phyloP scores from a whole-genome alignment of 2,329 filamentous ascomycete genomes.

The Sporothrix pseudoabietina region DNA sequence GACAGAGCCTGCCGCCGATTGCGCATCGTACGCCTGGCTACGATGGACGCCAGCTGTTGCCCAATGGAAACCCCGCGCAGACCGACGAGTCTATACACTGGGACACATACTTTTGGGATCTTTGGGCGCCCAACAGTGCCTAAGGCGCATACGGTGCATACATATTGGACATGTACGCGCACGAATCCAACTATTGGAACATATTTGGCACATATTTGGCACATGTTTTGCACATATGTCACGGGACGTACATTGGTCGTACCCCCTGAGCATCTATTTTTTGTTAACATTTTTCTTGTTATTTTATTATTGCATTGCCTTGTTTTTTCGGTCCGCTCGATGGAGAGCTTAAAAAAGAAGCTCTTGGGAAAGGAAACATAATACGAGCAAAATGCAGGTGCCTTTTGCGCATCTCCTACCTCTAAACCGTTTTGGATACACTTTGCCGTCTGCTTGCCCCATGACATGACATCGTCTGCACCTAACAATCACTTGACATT shows the following conservation, averaged over 20 bases:
- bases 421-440: neutral
- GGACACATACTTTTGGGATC: conserved; percentile 29
- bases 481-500: neutral
- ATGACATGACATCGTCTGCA: neutral
- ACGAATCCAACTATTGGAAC: neutral
- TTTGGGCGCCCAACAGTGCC: conserved; percentile 16
- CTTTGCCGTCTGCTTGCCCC: neutral
- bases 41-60: conserved; percentile 22
- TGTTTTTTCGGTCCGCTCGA: neutral
- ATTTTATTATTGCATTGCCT: neutral
- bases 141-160: neutral
- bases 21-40: conserved; percentile 25
- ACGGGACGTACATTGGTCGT: neutral
- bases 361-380: neutral
- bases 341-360: conserved; percentile 11
- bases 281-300: neutral
- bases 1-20: conserved; percentile 11
- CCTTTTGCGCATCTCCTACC: neutral
- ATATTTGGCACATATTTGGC: neutral
- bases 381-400: neutral
- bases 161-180: neutral
- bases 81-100: conserved; percentile 15
- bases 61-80: neutral
- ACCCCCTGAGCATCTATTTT: neutral
- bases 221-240: neutral